phyloP scores from a whole-genome alignment of 169 alveolate genomes.

The Cryptosporidium sp. region DNA sequence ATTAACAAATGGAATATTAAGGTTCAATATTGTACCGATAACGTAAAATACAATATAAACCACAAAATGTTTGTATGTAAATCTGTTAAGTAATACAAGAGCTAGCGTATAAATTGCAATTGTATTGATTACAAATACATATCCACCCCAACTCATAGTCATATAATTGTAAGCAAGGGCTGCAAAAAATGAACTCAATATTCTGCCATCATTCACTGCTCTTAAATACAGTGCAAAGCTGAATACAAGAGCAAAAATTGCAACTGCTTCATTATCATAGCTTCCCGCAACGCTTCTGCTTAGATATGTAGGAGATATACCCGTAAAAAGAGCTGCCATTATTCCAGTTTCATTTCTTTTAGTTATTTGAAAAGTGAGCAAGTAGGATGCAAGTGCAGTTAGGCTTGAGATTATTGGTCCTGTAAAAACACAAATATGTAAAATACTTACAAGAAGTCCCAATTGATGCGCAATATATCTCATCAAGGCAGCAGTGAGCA shows the following conservation, averaged over 20 bases:
- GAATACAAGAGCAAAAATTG: slow-evolving; percentile 94
- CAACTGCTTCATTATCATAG: slow-evolving; percentile 98
- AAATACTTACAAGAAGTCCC: slow-evolving; percentile 91
- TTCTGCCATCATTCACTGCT: slow-evolving; percentile 93
- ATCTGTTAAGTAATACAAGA: slow-evolving; percentile 89
- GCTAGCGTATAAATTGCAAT: slow-evolving; percentile 94
- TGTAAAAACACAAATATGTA: slow-evolving; percentile 95
- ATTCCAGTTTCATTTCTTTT: slow-evolving; percentile 94
- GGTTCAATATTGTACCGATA: slow-evolving; percentile 92
- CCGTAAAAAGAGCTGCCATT: slow-evolving; percentile 94
- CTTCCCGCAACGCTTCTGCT: slow-evolving; percentile 97
- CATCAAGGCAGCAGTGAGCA: slow-evolving; percentile 93
- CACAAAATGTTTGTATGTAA: slow-evolving; percentile 89
- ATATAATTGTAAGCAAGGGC: slow-evolving; percentile 86
- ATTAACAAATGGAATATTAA: slow-evolving; percentile 95
- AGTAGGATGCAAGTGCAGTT: slow-evolving; percentile 93
- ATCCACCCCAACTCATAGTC: slow-evolving; percentile 99
- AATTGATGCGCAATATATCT: slow-evolving; percentile 77
- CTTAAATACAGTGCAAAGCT: slow-evolving; percentile 93
- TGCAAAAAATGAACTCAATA: slow-evolving; percentile 84
- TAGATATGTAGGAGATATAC: slow-evolving; percentile 96
- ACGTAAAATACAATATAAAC: slow-evolving; percentile 93
- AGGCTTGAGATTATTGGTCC: slow-evolving; percentile 96
- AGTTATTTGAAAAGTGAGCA: slow-evolving; percentile 88
- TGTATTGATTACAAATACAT: slow-evolving; percentile 95